A percentile compares a stretch with the other conserved stretches of the same genome.
phyloP scores from a whole-genome alignment of 1,284 basidiomycete genomes.

The Lentinus polychrous region DNA sequence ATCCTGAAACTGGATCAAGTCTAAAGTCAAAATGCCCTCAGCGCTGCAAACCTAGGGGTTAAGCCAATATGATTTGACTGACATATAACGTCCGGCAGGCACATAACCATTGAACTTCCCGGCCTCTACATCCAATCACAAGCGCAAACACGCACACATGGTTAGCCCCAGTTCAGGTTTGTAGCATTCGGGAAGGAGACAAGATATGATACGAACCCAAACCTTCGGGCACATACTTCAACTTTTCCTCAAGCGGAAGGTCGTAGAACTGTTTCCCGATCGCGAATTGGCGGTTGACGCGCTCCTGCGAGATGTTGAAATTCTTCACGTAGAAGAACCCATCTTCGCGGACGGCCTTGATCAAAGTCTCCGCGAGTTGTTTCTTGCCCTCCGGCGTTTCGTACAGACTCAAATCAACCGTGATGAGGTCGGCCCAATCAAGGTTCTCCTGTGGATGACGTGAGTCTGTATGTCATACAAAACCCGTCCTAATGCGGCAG shows the following conservation, averaged over 20 bases:
- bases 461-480: not conserved
- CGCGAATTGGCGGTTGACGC: slow-evolving; percentile 30
- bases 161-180: not conserved
- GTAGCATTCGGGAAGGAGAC: no score
- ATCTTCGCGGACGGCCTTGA: slow-evolving; percentile 33
- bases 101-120: slow-evolving; percentile 46
- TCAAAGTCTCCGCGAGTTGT: slow-evolving; percentile 34
- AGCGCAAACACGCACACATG: not conserved
- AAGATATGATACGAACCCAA: slow-evolving; percentile 30
- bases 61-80: slow-evolving; percentile 8
- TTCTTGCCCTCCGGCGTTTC: slow-evolving; percentile 37
- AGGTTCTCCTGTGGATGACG: slow-evolving; percentile 29
- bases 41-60: not conserved
- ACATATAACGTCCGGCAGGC: slow-evolving; percentile 39
- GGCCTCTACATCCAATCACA: slow-evolving; percentile 24
- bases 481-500: not conserved
- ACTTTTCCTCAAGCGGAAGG: slow-evolving; percentile 44
- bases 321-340: slow-evolving; percentile 37
- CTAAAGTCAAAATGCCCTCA: slow-evolving; percentile 11
- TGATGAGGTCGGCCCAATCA: slow-evolving; percentile 46
- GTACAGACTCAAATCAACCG: slow-evolving; percentile 40
- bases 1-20: slow-evolving; percentile 29
- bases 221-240: slow-evolving; percentile 37
- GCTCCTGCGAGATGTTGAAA: slow-evolving; percentile 31
- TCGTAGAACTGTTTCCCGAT: slow-evolving; percentile 35